These are phyloP conservation scores for Ophiostoma sp. DNA, from an alignment of 2,329 filamentous ascomycete species.

Conservation along the genomic window DNA sequence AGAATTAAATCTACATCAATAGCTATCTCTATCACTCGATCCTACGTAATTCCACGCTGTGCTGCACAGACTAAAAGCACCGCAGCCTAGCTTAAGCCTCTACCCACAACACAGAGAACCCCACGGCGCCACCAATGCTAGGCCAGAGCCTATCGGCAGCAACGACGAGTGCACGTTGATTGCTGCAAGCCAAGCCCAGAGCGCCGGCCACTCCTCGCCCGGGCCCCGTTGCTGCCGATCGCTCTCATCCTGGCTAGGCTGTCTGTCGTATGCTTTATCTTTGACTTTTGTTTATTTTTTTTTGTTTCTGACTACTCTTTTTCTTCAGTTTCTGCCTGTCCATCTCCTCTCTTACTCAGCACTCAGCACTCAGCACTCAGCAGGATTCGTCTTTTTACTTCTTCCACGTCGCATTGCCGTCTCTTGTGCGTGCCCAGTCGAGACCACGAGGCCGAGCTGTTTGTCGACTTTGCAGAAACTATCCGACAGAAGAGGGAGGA, in stretches of 20 bases:
- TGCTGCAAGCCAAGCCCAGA: background rate
- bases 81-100: background rate
- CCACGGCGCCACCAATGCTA: background rate
- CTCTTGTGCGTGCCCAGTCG: background rate
- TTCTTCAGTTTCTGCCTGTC: too few relatives aligned
- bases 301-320: too few relatives aligned
- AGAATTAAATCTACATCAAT: background rate
- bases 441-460: constrained; percentile 3
- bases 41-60: background rate
- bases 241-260: background rate
- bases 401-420: background rate
- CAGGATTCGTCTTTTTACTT: background rate
- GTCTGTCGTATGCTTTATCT: background rate
- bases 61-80: background rate
- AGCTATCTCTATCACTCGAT: background rate
- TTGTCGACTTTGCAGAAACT: background rate
- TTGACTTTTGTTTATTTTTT: background rate
- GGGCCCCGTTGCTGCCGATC: background rate
- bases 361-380: too few relatives aligned
- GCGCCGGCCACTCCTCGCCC: background rate
- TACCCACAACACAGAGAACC: background rate
- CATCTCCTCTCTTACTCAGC: too few relatives aligned
- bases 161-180: background rate
- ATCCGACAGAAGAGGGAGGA: background rate
- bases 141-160: background rate